Percentiles rank a stretch among this genome's conserved stretches.
These are phyloP conservation scores for Dendrothele bispora DNA, from an alignment of 768 basidiomycete species.

Conservation along the genomic window DNA sequence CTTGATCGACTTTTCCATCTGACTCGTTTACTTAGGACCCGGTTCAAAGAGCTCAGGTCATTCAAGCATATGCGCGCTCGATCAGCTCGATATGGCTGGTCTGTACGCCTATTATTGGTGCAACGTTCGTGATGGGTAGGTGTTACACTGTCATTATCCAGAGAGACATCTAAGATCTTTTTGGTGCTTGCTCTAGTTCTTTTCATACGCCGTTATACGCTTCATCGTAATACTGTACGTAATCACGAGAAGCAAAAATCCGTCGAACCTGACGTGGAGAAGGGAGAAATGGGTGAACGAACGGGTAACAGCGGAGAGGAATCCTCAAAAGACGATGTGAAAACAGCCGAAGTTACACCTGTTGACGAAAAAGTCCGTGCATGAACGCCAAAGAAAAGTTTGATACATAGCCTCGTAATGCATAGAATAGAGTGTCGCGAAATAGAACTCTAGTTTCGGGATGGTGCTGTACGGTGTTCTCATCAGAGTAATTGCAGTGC, in stretches of 20 bases:
- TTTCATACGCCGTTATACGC: constrained; percentile 3
- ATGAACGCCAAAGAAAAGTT: neutral
- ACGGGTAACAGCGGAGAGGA: neutral
- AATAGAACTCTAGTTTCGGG: neutral
- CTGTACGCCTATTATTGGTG: constrained; percentile 55
- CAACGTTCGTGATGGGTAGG: constrained; percentile 52
- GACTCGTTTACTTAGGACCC: constrained; percentile 40
- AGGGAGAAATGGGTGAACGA: too few relatives aligned
- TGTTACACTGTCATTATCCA: neutral
- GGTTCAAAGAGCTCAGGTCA: constrained; percentile 43
- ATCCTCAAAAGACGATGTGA: neutral
- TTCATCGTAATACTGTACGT: constrained; percentile 1
- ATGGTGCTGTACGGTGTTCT: too few relatives aligned
- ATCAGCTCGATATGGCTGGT: constrained; percentile 68
- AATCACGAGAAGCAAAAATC: neutral
- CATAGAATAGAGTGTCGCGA: too few relatives aligned
- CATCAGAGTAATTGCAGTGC: too few relatives aligned
- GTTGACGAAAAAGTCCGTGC: too few relatives aligned
- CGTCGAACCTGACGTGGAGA: constrained; percentile 1
- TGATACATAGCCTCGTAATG: too few relatives aligned
- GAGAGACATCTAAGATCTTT: neutral
- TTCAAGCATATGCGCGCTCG: constrained; percentile 63
- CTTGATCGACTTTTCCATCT: neutral
- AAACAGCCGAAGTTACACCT: neutral
- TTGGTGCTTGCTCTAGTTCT: constrained; percentile 1